Conservation (phyloP, 345 rosid genomes). For the Eucalyptus sideroxylon region DNA sequence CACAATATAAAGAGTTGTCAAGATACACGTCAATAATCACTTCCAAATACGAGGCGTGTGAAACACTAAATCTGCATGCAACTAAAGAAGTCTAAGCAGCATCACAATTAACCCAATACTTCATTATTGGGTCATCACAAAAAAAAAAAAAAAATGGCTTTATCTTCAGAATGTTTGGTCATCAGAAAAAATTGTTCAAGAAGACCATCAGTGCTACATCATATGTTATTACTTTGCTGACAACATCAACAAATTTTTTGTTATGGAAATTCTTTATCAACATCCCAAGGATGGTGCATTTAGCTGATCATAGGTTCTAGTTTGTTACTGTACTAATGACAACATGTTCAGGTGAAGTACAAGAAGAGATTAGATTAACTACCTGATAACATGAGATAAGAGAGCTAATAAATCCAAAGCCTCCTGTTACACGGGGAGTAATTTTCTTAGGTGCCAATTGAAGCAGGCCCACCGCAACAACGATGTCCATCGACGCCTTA, state of each 20-base stretch:
- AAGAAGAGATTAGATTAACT: not conserved
- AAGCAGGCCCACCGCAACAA: slow-evolving; percentile 80
- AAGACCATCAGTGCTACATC: not conserved
- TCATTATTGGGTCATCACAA: not conserved
- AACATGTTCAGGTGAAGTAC: not conserved
- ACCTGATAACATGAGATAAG: slow-evolving; percentile 98
- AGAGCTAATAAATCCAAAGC: slow-evolving; percentile 66
- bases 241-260: not conserved
- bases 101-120: not conserved
- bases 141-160: not conserved
- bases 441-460: slow-evolving; percentile 77
- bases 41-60: not conserved
- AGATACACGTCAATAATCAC: not conserved
- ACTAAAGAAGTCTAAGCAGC: not conserved
- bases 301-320: not conserved
- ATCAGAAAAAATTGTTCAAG: not conserved
- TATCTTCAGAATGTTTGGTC: not conserved
- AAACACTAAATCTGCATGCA: not conserved
- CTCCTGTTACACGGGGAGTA: slow-evolving; percentile 88
- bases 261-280: not conserved
- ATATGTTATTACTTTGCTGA: not conserved
- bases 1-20: not conserved
- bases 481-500: slow-evolving; percentile 72
- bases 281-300: not conserved
- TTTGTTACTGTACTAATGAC: not conserved